Conservation (phyloP, 441 rosid species). For the Breynia disticha region DNA sequence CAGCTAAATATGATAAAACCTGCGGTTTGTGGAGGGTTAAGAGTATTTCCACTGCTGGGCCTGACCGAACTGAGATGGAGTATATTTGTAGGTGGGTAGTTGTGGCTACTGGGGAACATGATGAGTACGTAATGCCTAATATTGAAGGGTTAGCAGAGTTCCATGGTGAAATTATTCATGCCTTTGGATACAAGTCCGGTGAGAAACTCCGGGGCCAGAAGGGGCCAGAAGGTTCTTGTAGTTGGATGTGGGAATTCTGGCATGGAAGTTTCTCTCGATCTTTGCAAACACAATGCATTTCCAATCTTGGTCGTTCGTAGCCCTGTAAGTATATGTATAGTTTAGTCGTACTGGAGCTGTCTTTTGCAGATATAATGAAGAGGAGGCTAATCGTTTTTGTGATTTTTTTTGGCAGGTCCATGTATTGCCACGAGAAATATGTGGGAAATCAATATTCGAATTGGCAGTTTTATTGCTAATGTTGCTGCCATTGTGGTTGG, state of each 20-base stretch:
- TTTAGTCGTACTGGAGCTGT: background rate
- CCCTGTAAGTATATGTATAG: constrained; percentile 49
- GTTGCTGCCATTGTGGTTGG: constrained; percentile 63
- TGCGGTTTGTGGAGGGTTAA: constrained; percentile 60
- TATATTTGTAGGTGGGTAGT: constrained; percentile 71
- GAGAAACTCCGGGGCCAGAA: constrained; percentile 37
- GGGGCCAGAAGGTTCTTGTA: constrained; percentile 49
- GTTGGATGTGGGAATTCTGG: constrained; percentile 79
- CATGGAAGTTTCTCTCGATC: constrained; percentile 70
- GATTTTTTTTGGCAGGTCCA: constrained; percentile 40
- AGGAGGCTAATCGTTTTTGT: no score
- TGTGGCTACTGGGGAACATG: constrained; percentile 71
- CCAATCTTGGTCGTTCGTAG: constrained; percentile 58
- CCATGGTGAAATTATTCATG: constrained; percentile 46
- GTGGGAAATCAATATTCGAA: constrained; percentile 52
- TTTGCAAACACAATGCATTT: constrained; percentile 41
- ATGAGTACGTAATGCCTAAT: constrained; percentile 49
- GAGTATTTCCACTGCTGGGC: constrained; percentile 28
- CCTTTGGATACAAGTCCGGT: constrained; percentile 55
- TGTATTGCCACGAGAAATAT: constrained; percentile 55
- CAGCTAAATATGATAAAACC: constrained; percentile 55
- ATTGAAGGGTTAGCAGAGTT: constrained; percentile 47
- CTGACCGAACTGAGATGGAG: constrained; percentile 38
- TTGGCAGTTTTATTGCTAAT: constrained; percentile 36
- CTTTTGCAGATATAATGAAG: no score